Base-by-base conservation (phyloP, 257 asterid species). In the Petrea volubilis region DNA sequence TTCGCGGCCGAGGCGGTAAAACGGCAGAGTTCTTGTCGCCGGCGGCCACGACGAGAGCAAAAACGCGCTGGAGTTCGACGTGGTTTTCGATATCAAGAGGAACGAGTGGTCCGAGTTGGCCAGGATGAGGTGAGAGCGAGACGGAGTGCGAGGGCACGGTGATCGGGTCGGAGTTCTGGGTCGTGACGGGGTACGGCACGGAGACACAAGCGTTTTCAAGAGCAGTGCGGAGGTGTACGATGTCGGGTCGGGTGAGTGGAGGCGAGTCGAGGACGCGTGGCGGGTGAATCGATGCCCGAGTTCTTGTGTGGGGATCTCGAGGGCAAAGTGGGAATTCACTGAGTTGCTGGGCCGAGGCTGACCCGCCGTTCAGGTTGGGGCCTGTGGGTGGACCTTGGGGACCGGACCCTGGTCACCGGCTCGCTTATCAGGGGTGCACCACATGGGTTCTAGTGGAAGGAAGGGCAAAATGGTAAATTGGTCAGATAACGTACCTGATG, bases 31-130 rank as follows among this genome's bases (percentile, higher is more conserved):
- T 0, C 11, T 76, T 1, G 81, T 93, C 5, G 98, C 98, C 7
- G 98, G 98, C 3, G 98, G 98, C 0, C 98, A 93, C 68, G 98
- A 93, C 43, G 96, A 80, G 86, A 82, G 86, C 75, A 93, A 93
- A 66, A 93, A 93, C 80, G 98, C 98, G 0, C n/a, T 36, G 86
- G 85, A 80, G 18, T 0, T 70, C 95, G 7, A 78, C 91, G 44
- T 89, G 94, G 96, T 64, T 0, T 80, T 73, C 24, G 90, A 89
- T 4, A 15, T 89, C 0, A 61, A 66, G 2, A 12, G 23, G 55
- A 64, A 86, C 53, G 83, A 77, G 82, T 93, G 97, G 98, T 31
- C 72, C 0, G 96, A 91, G 80, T 70, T 91, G 83, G 29, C 72
- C 3, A 9, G 67, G 73, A 93, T 93, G 97, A 74, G 80, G 0